Evolutionary conservation across 352 stramenopile genomes (phyloP).

Genomic region (Phytophthora pluvialis): DNA sequence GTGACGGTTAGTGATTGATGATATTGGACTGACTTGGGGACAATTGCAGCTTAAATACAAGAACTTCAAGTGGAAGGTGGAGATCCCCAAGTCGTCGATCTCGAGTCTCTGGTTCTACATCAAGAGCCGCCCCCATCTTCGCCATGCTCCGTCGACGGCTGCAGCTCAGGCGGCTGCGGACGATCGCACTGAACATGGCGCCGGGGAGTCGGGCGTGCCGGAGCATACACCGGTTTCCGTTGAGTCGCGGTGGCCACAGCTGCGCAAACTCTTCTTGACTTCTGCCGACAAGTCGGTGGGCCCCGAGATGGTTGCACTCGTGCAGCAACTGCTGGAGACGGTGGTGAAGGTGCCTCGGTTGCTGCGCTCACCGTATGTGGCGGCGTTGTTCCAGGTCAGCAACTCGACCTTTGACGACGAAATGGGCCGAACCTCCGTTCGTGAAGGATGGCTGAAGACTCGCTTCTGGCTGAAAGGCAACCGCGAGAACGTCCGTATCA

Average conservation of each 20-base stretch:
- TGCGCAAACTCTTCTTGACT: conserved; percentile 84
- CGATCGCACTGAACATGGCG: conserved; percentile 34
- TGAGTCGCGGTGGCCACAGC: conserved; percentile 59
- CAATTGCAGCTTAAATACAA: conserved; percentile 66
- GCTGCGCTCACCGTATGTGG: conserved; percentile 72
- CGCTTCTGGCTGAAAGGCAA: conserved; percentile 88
- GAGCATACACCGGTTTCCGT: conserved; percentile 12
- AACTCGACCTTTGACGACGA: conserved; percentile 87
- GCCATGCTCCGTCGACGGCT: conserved; percentile 36
- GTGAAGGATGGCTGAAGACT: conserved; percentile 86
- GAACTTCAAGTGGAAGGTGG: conserved; percentile 83
- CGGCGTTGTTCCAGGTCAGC: conserved; percentile 85
- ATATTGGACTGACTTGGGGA: conserved; percentile 31
- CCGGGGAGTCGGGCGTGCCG: conserved; percentile 30
- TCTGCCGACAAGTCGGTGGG: conserved; percentile 78
- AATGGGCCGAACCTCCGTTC: conserved; percentile 77
- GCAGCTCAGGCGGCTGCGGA: conserved; percentile 4
- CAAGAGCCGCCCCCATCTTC: conserved; percentile 78
- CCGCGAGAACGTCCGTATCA: conserved; percentile 86
- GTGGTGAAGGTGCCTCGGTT: conserved; percentile 70
- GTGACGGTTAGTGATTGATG: conserved; percentile 37
- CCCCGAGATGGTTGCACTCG: conserved; percentile 76
- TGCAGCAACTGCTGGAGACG: conserved; percentile 77
- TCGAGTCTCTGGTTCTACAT: conserved; percentile 90
- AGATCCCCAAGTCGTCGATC: conserved; percentile 83